Percentiles rank a stretch among this genome's conserved stretches.
phyloP scores from a whole-genome alignment of 257 asterid genomes.

The Penstemon newberryi region DNA sequence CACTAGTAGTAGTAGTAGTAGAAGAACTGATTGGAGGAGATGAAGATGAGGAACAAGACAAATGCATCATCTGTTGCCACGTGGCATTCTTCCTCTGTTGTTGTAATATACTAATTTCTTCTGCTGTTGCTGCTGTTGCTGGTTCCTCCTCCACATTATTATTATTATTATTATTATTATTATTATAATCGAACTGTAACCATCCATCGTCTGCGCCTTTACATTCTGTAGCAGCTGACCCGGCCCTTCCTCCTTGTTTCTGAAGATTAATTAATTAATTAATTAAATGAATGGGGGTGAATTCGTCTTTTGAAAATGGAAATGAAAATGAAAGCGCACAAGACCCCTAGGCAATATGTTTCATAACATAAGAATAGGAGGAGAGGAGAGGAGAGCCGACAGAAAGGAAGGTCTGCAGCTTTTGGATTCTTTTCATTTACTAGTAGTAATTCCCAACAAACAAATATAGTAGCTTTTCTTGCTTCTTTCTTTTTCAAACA shows the following conservation, averaged over 20 bases:
- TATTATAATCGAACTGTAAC: constrained; percentile 60
- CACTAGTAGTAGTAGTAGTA: constrained; percentile 14
- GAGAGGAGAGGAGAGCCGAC: constrained; percentile 66
- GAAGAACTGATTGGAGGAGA: constrained; percentile 29
- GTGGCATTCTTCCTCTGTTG: constrained; percentile 75
- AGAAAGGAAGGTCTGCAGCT: constrained; percentile 87
- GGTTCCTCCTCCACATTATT: too few species aligned
- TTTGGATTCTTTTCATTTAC: constrained; percentile 62
- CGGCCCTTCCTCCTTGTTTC: constrained; percentile 45
- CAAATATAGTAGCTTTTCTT: constrained; percentile 36
- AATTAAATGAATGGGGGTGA: constrained; percentile 34
- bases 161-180: constrained; percentile 11
- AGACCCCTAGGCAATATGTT: constrained; percentile 43
- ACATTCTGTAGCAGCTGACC: constrained; percentile 49
- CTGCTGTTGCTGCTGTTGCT: too few species aligned
- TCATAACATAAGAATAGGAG: constrained; percentile 6
- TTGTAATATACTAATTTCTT: background rate
- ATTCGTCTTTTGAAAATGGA: constrained; percentile 30
- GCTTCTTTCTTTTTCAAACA: constrained; percentile 15
- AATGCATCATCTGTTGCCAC: constrained; percentile 60
- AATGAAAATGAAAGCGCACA: constrained; percentile 51
- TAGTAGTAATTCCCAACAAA: constrained; percentile 58
- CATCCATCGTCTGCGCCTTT: constrained; percentile 61
- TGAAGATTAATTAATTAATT: constrained; percentile 28
- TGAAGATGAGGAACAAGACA: constrained; percentile 50